These are phyloP conservation scores for Herpetomonas samuelpessoai DNA, from an alignment of 208 protist genomes.

Conservation along the genomic window DNA sequence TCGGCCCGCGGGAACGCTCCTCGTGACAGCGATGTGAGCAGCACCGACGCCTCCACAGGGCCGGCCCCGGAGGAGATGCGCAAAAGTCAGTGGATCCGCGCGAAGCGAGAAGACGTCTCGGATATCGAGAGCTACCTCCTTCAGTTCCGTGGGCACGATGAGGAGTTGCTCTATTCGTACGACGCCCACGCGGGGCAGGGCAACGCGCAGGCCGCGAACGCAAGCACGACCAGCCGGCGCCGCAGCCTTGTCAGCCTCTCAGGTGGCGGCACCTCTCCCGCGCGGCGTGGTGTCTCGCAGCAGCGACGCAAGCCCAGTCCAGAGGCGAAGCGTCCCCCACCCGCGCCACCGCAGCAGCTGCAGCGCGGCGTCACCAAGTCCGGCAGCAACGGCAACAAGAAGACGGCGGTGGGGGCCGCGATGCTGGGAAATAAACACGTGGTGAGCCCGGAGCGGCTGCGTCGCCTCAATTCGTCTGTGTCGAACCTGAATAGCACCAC, in stretches of 20 bases:
- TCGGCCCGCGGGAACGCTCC: no score
- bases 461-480: no score
- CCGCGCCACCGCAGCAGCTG: background rate
- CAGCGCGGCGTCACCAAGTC: conserved; percentile 4
- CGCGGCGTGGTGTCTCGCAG: conserved; percentile 15
- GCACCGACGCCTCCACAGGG: no score
- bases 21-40: no score
- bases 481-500: no score
- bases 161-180: conserved; percentile 52
- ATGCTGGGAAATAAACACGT: no score
- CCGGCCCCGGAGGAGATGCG: no score
- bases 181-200: conserved; percentile 21
- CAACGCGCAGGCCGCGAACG: no score
- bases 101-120: conserved; percentile 37
- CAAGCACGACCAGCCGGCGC: conserved; percentile 4
- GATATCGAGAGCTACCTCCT: conserved; percentile 74
- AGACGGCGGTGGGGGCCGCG: background rate
- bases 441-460: no score
- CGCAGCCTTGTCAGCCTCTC: background rate
- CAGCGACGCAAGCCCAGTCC: background rate
- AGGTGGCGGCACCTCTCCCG: conserved; percentile 1
- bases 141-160: conserved; percentile 66
- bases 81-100: background rate
- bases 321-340: conserved; percentile 4
- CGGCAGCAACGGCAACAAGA: background rate